Evolutionary conservation across 331 rosid genomes (phyloP).

Genomic region (Rosa hybrid): DNA sequence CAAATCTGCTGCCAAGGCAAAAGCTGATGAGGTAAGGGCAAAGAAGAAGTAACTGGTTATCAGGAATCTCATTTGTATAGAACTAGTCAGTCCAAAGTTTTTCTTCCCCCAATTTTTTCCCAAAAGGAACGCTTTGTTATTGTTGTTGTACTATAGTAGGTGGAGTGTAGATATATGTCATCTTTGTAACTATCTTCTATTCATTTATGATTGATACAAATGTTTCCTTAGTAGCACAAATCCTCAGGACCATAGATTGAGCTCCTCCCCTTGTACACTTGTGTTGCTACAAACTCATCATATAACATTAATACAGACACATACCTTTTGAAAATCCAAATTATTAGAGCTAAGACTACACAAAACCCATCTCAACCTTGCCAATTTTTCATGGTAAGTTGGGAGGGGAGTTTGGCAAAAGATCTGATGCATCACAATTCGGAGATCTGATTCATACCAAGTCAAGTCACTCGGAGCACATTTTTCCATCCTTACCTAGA

Average conservation of each 20-base stretch:
- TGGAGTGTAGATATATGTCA: background rate
- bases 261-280: background rate
- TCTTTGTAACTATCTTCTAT: background rate
- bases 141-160: background rate
- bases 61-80: constrained; percentile 6
- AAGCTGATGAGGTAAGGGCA: constrained; percentile 51
- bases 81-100: background rate
- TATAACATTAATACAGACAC: no score
- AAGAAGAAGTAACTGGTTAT: constrained; percentile 32
- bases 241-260: background rate
- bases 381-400: background rate
- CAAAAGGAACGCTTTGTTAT: background rate
- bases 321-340: no score
- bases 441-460: background rate
- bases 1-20: constrained; percentile 72
- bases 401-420: background rate
- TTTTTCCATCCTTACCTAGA: background rate
- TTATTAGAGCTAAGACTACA: no score
- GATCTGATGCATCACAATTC: constrained; percentile 2
- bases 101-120: background rate
- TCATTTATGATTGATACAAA: background rate
- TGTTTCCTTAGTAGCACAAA: background rate
- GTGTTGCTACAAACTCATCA: background rate
- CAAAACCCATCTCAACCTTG: no score
- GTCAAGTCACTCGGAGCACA: background rate